Percentiles rank a stretch among this genome's conserved stretches.
Evolutionary conservation across 2,329 filamentous ascomycete genomes (phyloP).

Genomic region (Neofusicoccum umdonicola): DNA sequence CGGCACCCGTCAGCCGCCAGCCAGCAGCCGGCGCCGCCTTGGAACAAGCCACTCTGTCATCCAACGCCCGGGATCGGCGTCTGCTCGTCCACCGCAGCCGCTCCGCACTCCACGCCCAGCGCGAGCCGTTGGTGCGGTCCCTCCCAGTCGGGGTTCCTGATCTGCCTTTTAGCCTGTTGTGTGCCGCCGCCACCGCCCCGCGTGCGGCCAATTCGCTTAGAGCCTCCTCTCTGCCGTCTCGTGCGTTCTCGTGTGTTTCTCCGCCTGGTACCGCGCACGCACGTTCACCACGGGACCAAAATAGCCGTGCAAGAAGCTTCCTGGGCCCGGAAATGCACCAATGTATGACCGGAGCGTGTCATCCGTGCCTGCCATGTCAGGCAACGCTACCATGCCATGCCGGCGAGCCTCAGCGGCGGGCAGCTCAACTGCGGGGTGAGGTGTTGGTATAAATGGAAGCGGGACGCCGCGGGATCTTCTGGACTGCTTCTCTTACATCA

Average conservation of each 20-base stretch:
- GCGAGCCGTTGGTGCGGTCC: not conserved
- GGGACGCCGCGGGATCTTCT: not conserved
- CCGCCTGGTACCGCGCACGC: not conserved
- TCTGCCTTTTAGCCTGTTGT: conserved; percentile 16
- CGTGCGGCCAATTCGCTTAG: conserved; percentile 8
- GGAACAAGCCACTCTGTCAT: not conserved
- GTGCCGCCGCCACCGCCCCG: not conserved
- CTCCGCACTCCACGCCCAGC: not conserved
- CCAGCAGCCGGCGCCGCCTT: not conserved
- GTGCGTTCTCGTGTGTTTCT: conserved; percentile 11
- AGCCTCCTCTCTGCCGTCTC: not conserved
- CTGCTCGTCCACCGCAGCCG: not conserved
- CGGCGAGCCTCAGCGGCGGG: not conserved
- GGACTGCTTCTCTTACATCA: not conserved
- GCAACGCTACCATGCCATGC: not conserved
- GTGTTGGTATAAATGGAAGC: conserved; percentile 11
- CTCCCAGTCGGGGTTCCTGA: not conserved
- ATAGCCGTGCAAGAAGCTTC: not conserved
- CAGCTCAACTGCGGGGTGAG: not conserved
- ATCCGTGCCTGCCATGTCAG: conserved; percentile 5
- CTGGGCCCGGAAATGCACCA: not conserved
- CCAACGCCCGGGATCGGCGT: not conserved
- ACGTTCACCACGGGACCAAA: not conserved
- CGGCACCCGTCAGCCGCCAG: not conserved
- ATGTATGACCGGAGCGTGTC: conserved; percentile 14